phyloP scores from a whole-genome alignment of 2,329 filamentous ascomycete genomes.

The Chaetomium strumarium region DNA sequence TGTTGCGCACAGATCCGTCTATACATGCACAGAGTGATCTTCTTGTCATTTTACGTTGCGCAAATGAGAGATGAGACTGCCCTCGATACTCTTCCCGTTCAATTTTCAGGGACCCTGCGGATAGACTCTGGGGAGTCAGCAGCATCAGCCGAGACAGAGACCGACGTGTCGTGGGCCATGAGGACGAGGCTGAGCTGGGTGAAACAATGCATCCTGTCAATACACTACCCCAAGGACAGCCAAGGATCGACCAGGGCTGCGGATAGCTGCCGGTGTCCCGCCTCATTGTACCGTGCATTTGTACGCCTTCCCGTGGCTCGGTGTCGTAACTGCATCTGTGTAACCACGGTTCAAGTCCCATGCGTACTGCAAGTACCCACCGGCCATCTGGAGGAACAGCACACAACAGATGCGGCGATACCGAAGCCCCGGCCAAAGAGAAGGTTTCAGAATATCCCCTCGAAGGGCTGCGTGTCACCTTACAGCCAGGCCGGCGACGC shows the following conservation, averaged over 20 bases:
- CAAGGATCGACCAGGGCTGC: neutral
- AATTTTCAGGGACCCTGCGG: neutral
- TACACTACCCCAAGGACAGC: neutral
- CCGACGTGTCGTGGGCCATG: too few relatives aligned
- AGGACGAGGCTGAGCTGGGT: neutral
- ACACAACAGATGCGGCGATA: neutral
- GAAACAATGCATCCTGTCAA: neutral
- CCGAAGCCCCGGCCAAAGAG: neutral
- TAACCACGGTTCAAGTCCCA: slow-evolving; percentile 11
- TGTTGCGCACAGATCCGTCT: too few relatives aligned
- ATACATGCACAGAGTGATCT: too few relatives aligned
- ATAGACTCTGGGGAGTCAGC: neutral
- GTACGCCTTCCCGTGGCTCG: neutral
- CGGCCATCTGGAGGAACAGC: neutral
- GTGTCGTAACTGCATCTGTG: neutral
- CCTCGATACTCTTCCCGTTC: neutral
- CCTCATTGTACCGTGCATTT: neutral
- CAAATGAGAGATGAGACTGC: neutral
- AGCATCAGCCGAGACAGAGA: neutral
- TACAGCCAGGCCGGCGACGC: neutral
- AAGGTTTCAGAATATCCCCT: neutral
- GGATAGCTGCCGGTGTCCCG: neutral
- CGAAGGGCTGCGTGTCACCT: neutral
- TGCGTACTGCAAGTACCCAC: slow-evolving; percentile 3
- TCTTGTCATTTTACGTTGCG: neutral